Conservation (phyloP, 2,329 filamentous ascomycete species). For the Neonectria ditissima region DNA sequence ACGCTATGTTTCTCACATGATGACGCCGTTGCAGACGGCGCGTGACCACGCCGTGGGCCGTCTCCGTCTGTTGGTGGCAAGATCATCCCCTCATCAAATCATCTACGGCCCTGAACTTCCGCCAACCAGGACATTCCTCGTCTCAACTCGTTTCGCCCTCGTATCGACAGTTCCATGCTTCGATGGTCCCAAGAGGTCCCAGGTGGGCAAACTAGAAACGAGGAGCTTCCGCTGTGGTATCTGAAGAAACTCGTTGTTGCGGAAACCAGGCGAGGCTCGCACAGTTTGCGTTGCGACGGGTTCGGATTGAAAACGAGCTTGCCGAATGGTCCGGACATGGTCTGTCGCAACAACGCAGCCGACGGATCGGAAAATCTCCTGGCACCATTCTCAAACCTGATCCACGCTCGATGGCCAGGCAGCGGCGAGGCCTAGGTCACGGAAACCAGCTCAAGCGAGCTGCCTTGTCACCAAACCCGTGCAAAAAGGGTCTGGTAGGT, state of each 20-base stretch:
- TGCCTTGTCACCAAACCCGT: constrained; percentile 20
- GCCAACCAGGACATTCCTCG: constrained; percentile 13
- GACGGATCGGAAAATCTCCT: constrained; percentile 13
- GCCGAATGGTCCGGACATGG: constrained; percentile 10
- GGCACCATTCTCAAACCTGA: constrained; percentile 13
- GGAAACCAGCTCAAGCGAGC: constrained; percentile 11
- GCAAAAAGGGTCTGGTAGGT: constrained; percentile 19
- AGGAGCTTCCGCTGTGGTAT: constrained; percentile 5
- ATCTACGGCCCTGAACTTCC: constrained; percentile 6
- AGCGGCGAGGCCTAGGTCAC: constrained; percentile 2
- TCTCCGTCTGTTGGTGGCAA: constrained; percentile 11
- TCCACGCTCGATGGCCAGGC: constrained; percentile 8
- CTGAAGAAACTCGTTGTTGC: constrained; percentile 16
- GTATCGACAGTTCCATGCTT: constrained; percentile 2
- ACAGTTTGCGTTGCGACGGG: constrained; percentile 13
- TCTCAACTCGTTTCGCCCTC: constrained; percentile 1
- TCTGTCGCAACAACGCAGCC: not conserved
- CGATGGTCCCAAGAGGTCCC: constrained; percentile 1
- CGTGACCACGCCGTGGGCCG: not conserved
- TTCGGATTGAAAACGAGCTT: constrained; percentile 2
- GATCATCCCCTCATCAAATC: constrained; percentile 6
- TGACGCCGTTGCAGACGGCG: not conserved
- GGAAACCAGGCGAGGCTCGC: constrained; percentile 22
- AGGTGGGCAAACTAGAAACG: not conserved
- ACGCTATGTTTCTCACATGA: not conserved